Conservation (phyloP, 2,329 filamentous ascomycete genomes). For the Arachnopeziza araneosa region DNA sequence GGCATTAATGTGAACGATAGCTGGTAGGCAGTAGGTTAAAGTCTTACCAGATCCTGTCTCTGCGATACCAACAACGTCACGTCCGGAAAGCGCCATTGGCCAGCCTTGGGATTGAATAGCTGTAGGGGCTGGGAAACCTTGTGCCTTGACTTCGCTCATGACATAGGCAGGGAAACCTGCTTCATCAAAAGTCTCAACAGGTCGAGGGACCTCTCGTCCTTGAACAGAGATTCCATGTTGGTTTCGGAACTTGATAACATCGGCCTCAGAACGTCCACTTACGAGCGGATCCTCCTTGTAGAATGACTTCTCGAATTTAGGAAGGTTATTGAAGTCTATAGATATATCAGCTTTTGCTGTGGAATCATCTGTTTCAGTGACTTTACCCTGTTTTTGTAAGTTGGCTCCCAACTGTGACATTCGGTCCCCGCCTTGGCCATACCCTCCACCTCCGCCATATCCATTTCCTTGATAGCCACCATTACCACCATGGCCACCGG, state of each 20-base stretch:
- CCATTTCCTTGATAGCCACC: constrained; percentile 37
- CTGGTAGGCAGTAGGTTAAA: constrained; percentile 92
- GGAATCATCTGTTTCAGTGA: constrained; percentile 2
- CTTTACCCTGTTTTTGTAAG: constrained; percentile 86
- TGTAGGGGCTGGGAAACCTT: constrained; percentile 89
- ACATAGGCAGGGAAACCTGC: constrained; percentile 96
- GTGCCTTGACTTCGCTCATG: constrained; percentile 96
- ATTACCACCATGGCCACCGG: constrained; percentile 38
- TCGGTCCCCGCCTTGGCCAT: constrained; percentile 65
- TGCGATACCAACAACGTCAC: constrained; percentile 97
- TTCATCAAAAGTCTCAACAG: constrained; percentile 95
- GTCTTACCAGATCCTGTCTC: constrained; percentile 99
- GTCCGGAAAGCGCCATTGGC: constrained; percentile 98
- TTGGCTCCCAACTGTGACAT: constrained; percentile 89
- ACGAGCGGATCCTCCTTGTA: constrained; percentile 94
- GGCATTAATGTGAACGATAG: constrained; percentile 99
- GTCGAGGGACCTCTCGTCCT: constrained; percentile 79
- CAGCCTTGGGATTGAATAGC: constrained; percentile 97
- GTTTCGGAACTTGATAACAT: constrained; percentile 84
- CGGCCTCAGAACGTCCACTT: constrained; percentile 63
- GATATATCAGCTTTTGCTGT: constrained; percentile 10
- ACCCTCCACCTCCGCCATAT: constrained; percentile 39
- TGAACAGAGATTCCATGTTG: constrained; percentile 79
- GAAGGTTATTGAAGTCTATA: constrained; percentile 67
- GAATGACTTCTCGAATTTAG: constrained; percentile 99